Conservation (phyloP, 2,329 filamentous ascomycete species). For the Alternaria sp. region DNA sequence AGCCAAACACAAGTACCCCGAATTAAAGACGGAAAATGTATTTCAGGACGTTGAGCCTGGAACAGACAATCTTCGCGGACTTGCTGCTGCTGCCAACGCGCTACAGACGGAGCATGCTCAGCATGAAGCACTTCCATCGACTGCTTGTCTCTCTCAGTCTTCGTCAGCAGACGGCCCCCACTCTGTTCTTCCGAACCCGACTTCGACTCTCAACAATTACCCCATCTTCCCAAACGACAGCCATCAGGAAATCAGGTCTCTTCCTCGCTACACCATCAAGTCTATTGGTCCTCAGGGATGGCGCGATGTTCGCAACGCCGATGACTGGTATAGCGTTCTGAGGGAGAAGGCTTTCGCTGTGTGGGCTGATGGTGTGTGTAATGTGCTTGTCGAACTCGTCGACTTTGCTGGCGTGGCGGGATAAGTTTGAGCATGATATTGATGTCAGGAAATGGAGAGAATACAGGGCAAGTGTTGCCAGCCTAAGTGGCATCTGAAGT, state of each 20-base stretch:
- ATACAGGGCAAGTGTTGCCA: not conserved
- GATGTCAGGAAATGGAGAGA: not conserved
- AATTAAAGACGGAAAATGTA: conserved; percentile 3
- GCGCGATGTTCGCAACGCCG: conserved; percentile 27
- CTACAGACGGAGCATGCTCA: conserved; percentile 27
- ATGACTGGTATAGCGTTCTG: conserved; percentile 38
- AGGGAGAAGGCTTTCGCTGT: conserved; percentile 37
- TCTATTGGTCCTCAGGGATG: conserved; percentile 37
- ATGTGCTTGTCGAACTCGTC: conserved; percentile 41
- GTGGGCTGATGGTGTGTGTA: conserved; percentile 44
- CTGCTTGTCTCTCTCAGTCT: not conserved
- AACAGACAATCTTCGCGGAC: conserved; percentile 37
- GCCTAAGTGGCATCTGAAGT: not conserved
- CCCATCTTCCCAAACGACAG: not conserved
- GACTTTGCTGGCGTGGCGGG: not conserved
- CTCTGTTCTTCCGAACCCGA: not conserved
- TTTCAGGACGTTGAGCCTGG: conserved; percentile 6
- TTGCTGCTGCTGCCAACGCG: conserved; percentile 44
- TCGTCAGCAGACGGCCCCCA: not conserved
- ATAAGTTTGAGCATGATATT: not conserved
- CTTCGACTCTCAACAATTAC: not conserved
- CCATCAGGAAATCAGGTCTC: not conserved
- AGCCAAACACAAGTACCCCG: conserved; percentile 23
- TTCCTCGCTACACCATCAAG: conserved; percentile 32
- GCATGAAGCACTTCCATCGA: not conserved